Conservation (phyloP, 2,329 filamentous ascomycete genomes). For the Dactylellina drechsleri region DNA sequence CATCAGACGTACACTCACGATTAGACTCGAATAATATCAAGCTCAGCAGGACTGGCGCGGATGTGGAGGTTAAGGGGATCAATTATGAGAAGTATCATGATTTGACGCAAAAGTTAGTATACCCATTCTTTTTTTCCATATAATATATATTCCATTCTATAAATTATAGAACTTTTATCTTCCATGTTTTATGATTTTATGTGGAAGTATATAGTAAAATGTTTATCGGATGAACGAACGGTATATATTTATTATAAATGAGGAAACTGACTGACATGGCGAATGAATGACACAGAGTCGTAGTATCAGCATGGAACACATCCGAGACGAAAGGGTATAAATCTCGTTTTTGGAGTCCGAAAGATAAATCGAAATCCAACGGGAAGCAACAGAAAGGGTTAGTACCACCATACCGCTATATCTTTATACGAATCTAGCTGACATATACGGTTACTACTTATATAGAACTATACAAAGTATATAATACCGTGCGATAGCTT, state of each 20-base stretch:
- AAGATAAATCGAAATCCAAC: neutral
- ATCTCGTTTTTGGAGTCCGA: constrained; percentile 17
- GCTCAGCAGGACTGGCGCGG: constrained; percentile 33
- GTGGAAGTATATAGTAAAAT: too few species aligned
- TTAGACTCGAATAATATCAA: constrained; percentile 35
- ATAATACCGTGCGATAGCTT: neutral
- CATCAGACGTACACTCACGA: constrained; percentile 14
- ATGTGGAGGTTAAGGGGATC: constrained; percentile 41
- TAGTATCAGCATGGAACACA: constrained; percentile 48
- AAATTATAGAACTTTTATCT: too few species aligned
- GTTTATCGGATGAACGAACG: too few species aligned
- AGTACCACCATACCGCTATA: too few species aligned
- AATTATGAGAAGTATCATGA: constrained; percentile 50
- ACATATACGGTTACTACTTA: too few species aligned
- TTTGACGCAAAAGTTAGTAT: constrained; percentile 49
- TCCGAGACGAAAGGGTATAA: constrained; percentile 46
- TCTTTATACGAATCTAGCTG: too few species aligned
- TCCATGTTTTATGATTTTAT: too few species aligned
- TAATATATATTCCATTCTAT: too few species aligned
- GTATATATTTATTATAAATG: neutral
- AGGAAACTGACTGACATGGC: too few species aligned
- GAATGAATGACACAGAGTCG: constrained; percentile 17
- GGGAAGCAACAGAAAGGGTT: neutral
- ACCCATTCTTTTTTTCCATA: too few species aligned
- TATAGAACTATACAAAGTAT: neutral